Evolutionary conservation across 208 protist species (phyloP).

Genomic region (Phytomonas sp.): DNA sequence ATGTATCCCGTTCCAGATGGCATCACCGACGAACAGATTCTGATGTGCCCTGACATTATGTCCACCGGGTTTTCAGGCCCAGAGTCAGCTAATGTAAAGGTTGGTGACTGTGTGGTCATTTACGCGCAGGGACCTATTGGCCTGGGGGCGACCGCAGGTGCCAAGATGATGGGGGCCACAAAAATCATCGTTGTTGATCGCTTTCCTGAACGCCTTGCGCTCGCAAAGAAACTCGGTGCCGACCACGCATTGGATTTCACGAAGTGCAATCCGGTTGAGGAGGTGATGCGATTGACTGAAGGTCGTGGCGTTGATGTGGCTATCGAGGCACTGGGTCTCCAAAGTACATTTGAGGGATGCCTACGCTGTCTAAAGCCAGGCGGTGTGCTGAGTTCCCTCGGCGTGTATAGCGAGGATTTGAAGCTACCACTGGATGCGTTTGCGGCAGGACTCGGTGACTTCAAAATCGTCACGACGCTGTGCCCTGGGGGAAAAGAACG

Average conservation of each 20-base stretch:
- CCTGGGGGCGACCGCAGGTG: constrained; percentile 19
- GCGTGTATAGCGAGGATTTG: constrained; percentile 23
- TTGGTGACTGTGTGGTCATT: constrained; percentile 24
- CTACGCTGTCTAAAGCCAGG: constrained; percentile 26
- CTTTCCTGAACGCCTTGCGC: constrained; percentile 18
- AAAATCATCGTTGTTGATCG: constrained; percentile 21
- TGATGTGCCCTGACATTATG: constrained; percentile 27
- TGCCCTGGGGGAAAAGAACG: constrained; percentile 17
- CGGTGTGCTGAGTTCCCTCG: constrained; percentile 24
- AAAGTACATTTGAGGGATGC: constrained; percentile 21
- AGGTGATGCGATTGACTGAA: constrained; percentile 23
- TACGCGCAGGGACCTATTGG: constrained; percentile 29
- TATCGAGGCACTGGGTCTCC: constrained; percentile 21
- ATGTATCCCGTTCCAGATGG: constrained; percentile 15
- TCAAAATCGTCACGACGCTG: constrained; percentile 16
- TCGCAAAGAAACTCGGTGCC: constrained; percentile 21
- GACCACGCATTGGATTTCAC: constrained; percentile 24
- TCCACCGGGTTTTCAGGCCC: constrained; percentile 21
- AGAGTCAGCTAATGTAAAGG: constrained; percentile 18
- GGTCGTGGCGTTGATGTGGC: constrained; percentile 30
- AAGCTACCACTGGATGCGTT: constrained; percentile 19
- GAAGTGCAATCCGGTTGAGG: constrained; percentile 24
- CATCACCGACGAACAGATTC: constrained; percentile 27
- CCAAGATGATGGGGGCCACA: constrained; percentile 23
- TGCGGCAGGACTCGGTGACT: constrained; percentile 19